phyloP scores from a whole-genome alignment of 768 basidiomycete species.

The Dioszegia aurantiaca region DNA sequence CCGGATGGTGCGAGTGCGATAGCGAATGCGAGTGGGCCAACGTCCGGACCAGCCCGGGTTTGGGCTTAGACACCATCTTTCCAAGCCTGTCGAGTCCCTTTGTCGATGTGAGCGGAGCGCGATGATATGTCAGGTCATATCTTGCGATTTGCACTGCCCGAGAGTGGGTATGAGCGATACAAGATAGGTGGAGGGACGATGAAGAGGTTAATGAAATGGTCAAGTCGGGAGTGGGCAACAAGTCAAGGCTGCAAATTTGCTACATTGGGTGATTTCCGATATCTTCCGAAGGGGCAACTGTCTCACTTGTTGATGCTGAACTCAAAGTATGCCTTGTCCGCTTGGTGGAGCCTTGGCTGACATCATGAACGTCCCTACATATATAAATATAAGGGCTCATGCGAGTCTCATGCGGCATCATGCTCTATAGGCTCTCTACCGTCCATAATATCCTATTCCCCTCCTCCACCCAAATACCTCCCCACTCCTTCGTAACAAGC shows the following conservation, averaged over 20 bases:
- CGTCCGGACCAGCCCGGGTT: slow-evolving; percentile 41
- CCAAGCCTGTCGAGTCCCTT: neutral
- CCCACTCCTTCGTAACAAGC: slow-evolving; percentile 77
- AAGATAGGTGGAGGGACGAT: no score
- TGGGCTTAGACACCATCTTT: slow-evolving; percentile 37
- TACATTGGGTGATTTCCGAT: slow-evolving; percentile 4
- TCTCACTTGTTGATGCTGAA: neutral
- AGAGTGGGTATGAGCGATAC: no score
- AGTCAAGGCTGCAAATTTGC: neutral
- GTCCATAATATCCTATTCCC: neutral
- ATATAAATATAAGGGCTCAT: no score
- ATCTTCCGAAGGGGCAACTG: neutral
- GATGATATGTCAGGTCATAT: no score
- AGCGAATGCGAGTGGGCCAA: slow-evolving; percentile 19
- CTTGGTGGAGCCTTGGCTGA: no score
- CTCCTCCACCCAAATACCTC: slow-evolving; percentile 39
- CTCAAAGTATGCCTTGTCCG: no score
- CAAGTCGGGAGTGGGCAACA: neutral
- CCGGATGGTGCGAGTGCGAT: neutral
- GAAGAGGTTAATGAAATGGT: no score
- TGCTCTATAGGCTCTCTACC: no score
- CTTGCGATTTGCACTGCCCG: no score
- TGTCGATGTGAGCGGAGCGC: no score
- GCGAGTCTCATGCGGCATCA: no score
- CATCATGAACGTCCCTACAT: no score